Conservation (phyloP, 2,329 filamentous ascomycete species). For the Aspergillus spinulosporus region DNA sequence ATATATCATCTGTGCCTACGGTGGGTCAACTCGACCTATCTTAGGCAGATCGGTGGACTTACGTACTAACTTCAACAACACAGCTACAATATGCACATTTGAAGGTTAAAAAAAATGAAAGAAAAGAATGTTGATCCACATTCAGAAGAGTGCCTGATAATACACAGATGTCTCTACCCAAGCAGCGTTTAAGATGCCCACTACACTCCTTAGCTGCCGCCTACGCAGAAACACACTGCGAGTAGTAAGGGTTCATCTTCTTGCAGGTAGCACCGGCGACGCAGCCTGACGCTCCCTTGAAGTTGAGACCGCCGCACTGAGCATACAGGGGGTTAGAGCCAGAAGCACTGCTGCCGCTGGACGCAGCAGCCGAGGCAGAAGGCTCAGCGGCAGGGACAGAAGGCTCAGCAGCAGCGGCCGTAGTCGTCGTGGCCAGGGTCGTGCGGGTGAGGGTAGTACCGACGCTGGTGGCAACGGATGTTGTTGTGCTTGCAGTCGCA, state of each 20-base stretch:
- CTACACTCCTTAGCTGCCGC: not conserved
- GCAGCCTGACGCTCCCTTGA: constrained; percentile 43
- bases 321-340: constrained; percentile 29
- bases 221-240: constrained; percentile 41
- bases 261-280: constrained; percentile 42
- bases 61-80: too few species aligned
- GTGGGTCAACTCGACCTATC: too few species aligned
- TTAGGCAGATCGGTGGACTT: too few species aligned
- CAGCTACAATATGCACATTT: too few species aligned
- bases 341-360: not conserved
- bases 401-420: not conserved
- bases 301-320: constrained; percentile 50
- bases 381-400: not conserved
- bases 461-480: not conserved
- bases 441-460: not conserved
- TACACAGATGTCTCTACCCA: too few species aligned
- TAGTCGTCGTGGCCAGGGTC: not conserved
- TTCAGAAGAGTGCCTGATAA: too few species aligned
- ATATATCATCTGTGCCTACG: too few species aligned
- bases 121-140: too few species aligned
- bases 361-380: not conserved
- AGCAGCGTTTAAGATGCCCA: too few species aligned
- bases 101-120: too few species aligned
- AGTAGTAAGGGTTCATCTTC: constrained; percentile 48
- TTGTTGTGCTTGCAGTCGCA: not conserved